Evolutionary conservation across 2,329 filamentous ascomycete species (phyloP).

Genomic region (Thelonectria olida): DNA sequence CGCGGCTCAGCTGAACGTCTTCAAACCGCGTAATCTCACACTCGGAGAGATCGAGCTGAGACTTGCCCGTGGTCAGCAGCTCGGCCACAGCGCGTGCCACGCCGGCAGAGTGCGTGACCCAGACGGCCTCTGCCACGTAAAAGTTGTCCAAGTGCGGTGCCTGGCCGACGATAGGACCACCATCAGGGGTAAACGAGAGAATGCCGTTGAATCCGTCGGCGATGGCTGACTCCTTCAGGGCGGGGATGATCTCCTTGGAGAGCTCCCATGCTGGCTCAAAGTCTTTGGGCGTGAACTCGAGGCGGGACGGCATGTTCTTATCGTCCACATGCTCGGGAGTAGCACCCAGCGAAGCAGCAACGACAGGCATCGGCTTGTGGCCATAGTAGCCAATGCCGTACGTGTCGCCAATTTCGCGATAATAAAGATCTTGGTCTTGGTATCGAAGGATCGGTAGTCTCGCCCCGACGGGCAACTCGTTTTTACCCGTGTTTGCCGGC

Average conservation of each 20-base stretch:
- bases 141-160: constrained; percentile 68
- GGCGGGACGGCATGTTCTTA: constrained; percentile 70
- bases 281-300: constrained; percentile 67
- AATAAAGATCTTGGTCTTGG: constrained; percentile 72
- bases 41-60: constrained; percentile 64
- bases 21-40: constrained; percentile 70
- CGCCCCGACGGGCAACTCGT: constrained; percentile 55
- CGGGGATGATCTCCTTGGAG: constrained; percentile 63
- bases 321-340: constrained; percentile 65
- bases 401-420: constrained; percentile 70
- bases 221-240: constrained; percentile 59
- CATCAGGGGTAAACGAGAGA: constrained; percentile 73
- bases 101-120: constrained; percentile 73
- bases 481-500: constrained; percentile 50
- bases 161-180: constrained; percentile 67
- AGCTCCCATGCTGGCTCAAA: constrained; percentile 69
- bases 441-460: constrained; percentile 67
- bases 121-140: constrained; percentile 72
- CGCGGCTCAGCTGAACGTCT: constrained; percentile 63
- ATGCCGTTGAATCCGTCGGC: constrained; percentile 72
- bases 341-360: constrained; percentile 61
- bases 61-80: constrained; percentile 63
- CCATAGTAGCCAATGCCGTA: constrained; percentile 73
- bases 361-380: constrained; percentile 68
- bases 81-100: constrained; percentile 69